Evolutionary conservation across 495 filamentous ascomycete species (phyloP).

Genomic region (Trichoderma parareesei): DNA sequence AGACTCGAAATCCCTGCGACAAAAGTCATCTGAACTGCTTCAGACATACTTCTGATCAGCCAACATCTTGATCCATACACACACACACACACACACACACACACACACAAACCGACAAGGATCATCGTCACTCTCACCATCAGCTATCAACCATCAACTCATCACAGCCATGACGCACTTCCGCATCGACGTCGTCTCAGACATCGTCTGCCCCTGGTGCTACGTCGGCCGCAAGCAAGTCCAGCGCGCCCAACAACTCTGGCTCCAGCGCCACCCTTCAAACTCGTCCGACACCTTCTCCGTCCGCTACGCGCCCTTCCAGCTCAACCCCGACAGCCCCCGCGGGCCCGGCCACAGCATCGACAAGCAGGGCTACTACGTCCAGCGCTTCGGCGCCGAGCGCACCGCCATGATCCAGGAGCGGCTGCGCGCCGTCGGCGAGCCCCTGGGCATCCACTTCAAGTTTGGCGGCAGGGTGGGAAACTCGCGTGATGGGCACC

Average conservation of each 20-base stretch:
- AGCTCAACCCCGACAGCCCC: constrained; percentile 62
- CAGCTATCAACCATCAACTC: not conserved
- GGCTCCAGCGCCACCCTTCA: constrained; percentile 44
- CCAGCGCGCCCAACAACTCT: constrained; percentile 49
- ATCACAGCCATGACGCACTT: constrained; percentile 41
- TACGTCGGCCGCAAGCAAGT: constrained; percentile 77
- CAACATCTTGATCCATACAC: too few species aligned
- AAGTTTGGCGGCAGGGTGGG: constrained; percentile 64
- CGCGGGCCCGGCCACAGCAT: constrained; percentile 21
- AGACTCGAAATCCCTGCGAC: too few species aligned
- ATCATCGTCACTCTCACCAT: too few species aligned
- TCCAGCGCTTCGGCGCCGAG: constrained; percentile 37
- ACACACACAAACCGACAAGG: too few species aligned
- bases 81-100: too few species aligned
- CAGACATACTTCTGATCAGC: too few species aligned
- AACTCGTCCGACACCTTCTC: constrained; percentile 58
- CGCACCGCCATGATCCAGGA: constrained; percentile 47
- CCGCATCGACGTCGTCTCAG: constrained; percentile 65
- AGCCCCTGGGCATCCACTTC: constrained; percentile 62
- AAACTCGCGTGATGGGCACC: constrained; percentile 69
- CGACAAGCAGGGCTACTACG: constrained; percentile 16
- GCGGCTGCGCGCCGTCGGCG: constrained; percentile 50
- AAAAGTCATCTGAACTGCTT: too few species aligned
- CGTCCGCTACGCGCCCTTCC: constrained; percentile 69
- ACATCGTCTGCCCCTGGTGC: constrained; percentile 77